These are phyloP conservation scores for Phytophthora tubulina DNA, from an alignment of 352 stramenopile species.

Conservation along the genomic window DNA sequence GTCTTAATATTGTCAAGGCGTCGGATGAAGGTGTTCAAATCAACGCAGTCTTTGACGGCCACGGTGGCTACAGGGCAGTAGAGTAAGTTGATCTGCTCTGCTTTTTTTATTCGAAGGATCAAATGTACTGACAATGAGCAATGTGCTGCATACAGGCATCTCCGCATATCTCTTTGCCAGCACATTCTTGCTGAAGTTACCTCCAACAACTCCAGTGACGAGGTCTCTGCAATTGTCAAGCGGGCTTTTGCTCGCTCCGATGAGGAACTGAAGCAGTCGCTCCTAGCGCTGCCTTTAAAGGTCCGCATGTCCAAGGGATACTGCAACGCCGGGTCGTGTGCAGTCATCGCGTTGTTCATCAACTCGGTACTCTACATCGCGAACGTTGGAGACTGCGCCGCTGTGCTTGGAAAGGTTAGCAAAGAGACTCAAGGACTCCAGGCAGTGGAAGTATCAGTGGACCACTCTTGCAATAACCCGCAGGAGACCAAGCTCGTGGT, in stretches of 20 bases:
- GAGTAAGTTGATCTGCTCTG: conserved; percentile 50
- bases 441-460: conserved; percentile 54
- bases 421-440: conserved; percentile 43
- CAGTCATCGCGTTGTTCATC: conserved; percentile 70
- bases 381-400: conserved; percentile 93
- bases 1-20: conserved; percentile 58
- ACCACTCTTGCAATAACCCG: conserved; percentile 71
- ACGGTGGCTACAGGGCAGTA: conserved; percentile 72
- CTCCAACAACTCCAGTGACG: conserved; percentile 37
- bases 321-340: conserved; percentile 77
- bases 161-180: conserved; percentile 52
- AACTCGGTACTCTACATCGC: conserved; percentile 83
- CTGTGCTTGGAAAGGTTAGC: conserved; percentile 81
- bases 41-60: conserved; percentile 73
- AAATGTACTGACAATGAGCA: conserved; percentile 8
- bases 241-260: conserved; percentile 67
- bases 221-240: conserved; percentile 44
- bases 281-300: conserved; percentile 52
- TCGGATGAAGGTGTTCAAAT: conserved; percentile 52
- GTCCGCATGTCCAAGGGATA: conserved; percentile 69
- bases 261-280: conserved; percentile 61
- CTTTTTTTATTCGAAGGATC: not conserved
- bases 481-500: conserved; percentile 64
- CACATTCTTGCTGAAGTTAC: conserved; percentile 44
- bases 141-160: conserved; percentile 32